Base-by-base conservation (phyloP, 2,329 filamentous ascomycete genomes). In the Aspergillus piperis region DNA sequence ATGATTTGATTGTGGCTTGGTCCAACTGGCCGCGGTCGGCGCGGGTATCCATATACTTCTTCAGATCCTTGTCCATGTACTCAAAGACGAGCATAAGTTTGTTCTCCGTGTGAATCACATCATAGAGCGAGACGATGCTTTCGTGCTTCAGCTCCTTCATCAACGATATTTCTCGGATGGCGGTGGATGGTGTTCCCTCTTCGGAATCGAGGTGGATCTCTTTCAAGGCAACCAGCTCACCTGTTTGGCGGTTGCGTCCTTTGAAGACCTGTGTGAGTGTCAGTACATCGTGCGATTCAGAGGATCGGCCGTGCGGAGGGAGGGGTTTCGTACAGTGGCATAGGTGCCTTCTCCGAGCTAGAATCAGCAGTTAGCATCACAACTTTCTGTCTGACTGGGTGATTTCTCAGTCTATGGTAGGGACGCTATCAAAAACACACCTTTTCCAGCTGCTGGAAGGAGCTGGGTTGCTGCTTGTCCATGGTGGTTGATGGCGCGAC, bases 141-240 rank as follows among this genome's bases (percentile, higher is more conserved):
- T 97, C 93, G 78, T 99, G 95, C 79, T 98, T 98, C 67, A 99
- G 85, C 80, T 99, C 95, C 80, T 99, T 99, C 95, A 99, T 98
- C 59, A 99, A 84, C 1, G 93, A 97, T 71, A 99, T 99, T 78
- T 99, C 95, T 72, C 95, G 91, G 75, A 99, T 99, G 50, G 95
- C 95, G 0, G 95, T 99, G 54, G 91, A 96, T 3, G 95, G 95
- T 0, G 95, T 99, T 69, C 95, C 95, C 81, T 99, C 95, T 82
- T 99, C 95, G 53, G 91, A 96, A 78, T 99, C 95, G 64, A 99
- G 90, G 75, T 99, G 95, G 70, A 99, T 99, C 80, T 99, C 95
- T 78, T 99, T 99, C 65, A 99, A 84, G 5, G 95, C 95, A 39
- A 99, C 95, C 62, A 96, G 89, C 78, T 97, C 93, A 72, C 95